Percentiles rank a stretch among this genome's conserved stretches.
Evolutionary conservation across 1,284 basidiomycete genomes (phyloP).

Genomic region (Sphagnurus paluster): DNA sequence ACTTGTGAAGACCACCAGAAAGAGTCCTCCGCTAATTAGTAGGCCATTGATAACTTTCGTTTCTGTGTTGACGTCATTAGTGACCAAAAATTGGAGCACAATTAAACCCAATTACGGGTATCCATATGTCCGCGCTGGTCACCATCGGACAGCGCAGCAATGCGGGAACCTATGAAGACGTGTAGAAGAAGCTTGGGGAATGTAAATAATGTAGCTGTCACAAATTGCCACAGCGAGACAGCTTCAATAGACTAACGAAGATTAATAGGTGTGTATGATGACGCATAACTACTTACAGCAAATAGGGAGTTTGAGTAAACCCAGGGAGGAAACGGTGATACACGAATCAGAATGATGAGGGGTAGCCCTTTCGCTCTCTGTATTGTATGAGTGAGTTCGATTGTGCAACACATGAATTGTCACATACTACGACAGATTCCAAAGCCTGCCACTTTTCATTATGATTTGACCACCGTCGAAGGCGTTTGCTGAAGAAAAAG

Average conservation of each 20-base stretch:
- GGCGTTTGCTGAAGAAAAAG: conserved; percentile 53
- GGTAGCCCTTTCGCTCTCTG: conserved; percentile 72
- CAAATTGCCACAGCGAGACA: conserved; percentile 74
- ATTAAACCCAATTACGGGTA: conserved; percentile 44
- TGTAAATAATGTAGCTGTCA: conserved; percentile 67
- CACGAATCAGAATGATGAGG: conserved; percentile 76
- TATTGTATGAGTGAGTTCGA: conserved; percentile 2
- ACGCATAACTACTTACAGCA: conserved; percentile 51
- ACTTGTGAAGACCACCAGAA: conserved; percentile 58
- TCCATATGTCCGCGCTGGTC: conserved; percentile 76
- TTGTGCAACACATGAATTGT: conserved; percentile 2
- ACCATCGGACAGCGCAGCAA: conserved; percentile 76
- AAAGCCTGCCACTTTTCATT: conserved; percentile 78
- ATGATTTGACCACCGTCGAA: conserved; percentile 57
- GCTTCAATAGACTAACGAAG: conserved; percentile 63
- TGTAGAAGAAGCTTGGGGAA: conserved; percentile 73
- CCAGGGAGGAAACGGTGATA: conserved; percentile 83
- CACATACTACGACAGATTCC: conserved; percentile 71
- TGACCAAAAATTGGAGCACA: conserved; percentile 6
- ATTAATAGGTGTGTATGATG: conserved; percentile 6
- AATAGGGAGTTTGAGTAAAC: conserved; percentile 80
- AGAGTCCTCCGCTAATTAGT: conserved; percentile 57
- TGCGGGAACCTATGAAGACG: conserved; percentile 76
- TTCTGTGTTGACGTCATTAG: conserved; percentile 32
- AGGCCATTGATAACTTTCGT: conserved; percentile 65